Base-by-base conservation (phyloP, 257 asterid species). In the Solanum habrochaites region DNA sequence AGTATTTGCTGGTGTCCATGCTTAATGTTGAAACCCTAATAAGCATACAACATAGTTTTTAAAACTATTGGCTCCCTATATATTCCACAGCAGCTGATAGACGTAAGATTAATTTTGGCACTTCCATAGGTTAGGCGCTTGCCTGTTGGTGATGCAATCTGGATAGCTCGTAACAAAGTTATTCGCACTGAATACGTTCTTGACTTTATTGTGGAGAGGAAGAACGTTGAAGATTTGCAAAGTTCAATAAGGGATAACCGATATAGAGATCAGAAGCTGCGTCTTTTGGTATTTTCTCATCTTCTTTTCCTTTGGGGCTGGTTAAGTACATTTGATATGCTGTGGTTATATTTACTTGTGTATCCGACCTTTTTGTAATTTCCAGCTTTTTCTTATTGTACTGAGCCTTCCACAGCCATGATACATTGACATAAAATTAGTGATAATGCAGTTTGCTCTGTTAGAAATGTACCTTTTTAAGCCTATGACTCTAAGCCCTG, bases 191-290 rank as follows among this genome's bases (percentile, higher is more conserved):
- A 97, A 90, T 97, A 93, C 42, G 98, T 97, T 89, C 99, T 96
- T 86, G 99, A 96, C 88, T 96, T 96, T 78, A 95, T 97, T 85
- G 99, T 97, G 89, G 99, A 97, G 92, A 94, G 99, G 95, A 97
- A 97, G 92, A 94, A 93, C n/a, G 90, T 97, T 89, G 98, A 94
- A 88, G 99, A 97, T 94, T 90, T 97, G 91, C 98, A 98, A 83
- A 85, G 88, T 85, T 97, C 99, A 86, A 97, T 97, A 90, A 93
- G 94, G 93, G 99, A 97, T 90, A 97, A 95, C 75, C 89, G 99
- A 89, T 97, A 97, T 87, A 93, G 91, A 89, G 99, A 97, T 90
- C 99, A 97, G 94, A 97, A 97, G 90, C 92, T 95, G 93, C 93
- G 98, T 75, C 93, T 97, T 86, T 90, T 93, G 99, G 99, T 97